Evolutionary conservation across 2,329 filamentous ascomycete species (phyloP).

Genomic region (Aspergillus aculeatus): DNA sequence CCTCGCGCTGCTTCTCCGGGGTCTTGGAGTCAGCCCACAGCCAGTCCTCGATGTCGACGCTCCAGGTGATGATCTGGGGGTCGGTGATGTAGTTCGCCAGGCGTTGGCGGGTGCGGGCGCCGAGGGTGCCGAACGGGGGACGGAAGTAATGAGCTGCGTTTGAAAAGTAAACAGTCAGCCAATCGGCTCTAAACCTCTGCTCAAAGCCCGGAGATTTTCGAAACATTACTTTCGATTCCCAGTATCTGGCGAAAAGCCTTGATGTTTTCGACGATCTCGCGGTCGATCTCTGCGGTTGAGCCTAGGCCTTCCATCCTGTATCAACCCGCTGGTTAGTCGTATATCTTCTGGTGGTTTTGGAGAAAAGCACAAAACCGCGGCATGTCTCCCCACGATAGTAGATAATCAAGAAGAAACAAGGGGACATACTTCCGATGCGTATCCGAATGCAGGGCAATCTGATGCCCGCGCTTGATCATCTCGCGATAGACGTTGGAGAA

Average conservation of each 20-base stretch:
- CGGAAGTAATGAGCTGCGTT: constrained; percentile 59
- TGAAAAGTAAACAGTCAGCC: neutral
- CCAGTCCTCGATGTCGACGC: constrained; percentile 70
- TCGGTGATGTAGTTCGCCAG: constrained; percentile 54
- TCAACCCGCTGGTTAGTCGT: neutral
- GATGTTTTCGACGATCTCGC: constrained; percentile 37
- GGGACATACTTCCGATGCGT: constrained; percentile 60
- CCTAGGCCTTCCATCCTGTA: constrained; percentile 39
- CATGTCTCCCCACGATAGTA: too few species aligned
- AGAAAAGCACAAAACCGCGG: too few species aligned
- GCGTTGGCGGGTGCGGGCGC: constrained; percentile 64
- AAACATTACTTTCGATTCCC: constrained; percentile 33
- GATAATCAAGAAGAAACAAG: neutral
- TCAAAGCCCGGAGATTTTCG: too few species aligned
- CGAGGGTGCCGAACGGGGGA: constrained; percentile 67
- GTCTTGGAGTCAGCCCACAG: constrained; percentile 62
- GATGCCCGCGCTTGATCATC: constrained; percentile 63
- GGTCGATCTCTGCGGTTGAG: constrained; percentile 34
- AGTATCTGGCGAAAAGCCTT: constrained; percentile 32
- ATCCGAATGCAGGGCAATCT: constrained; percentile 67
- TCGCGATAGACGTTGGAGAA: constrained; percentile 63
- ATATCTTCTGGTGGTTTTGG: neutral
- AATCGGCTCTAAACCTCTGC: neutral
- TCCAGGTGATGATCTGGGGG: constrained; percentile 65
- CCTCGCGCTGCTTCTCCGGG: constrained; percentile 65